Evolutionary conservation across 257 asterid species (phyloP), one percentile per base, ranked within the genome.

Genomic region (Solanum infundibuliforme): DNA sequence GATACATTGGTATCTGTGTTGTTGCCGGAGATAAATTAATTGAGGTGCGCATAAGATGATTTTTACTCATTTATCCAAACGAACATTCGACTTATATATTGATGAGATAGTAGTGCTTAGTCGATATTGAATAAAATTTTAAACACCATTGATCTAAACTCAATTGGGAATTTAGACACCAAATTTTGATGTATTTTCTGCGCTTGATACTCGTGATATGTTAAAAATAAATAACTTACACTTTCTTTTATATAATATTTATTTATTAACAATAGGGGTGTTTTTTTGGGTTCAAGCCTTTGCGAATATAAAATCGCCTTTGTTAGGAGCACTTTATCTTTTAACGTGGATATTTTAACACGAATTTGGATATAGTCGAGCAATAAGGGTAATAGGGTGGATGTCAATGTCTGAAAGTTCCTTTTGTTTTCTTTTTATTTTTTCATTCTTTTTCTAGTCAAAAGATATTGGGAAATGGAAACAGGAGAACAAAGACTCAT

Each of bases 231-330:
- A 31, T 35, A 35, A 35, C 35, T 71, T 16, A 6, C 12, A 69
- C 1, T 13, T 27, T 7, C 14, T 6, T 69, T 5, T 52, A 14
- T 8, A 32, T 16, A 13, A 13, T 31, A 3, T 25, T 69, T 13
- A 0, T 35, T 73, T 8, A 18, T 5, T 52, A 5, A 52, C 7
- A 25, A 34, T 21, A 21, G 29, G 82, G 5, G 5, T 74, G 48
- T 20, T 35, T 21, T 21, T 43, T 48, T 0, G 58, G 21, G 21
- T 48, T 48, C 20, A 46, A 4, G 6, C 20, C 0, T 48, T 5
- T 0, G 21, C 2, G 1, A 7, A 7, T 48, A 48, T 0, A 2
- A 2, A 48, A 0, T 14, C 0, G 21, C 3, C 21, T 14, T 48
- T 14, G 8, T 14, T 48, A 48, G 21, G 0, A 13, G 7, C 18